Conservation (phyloP, 192 early-diverging fungal genomes). For the Linderina pennispora region DNA sequence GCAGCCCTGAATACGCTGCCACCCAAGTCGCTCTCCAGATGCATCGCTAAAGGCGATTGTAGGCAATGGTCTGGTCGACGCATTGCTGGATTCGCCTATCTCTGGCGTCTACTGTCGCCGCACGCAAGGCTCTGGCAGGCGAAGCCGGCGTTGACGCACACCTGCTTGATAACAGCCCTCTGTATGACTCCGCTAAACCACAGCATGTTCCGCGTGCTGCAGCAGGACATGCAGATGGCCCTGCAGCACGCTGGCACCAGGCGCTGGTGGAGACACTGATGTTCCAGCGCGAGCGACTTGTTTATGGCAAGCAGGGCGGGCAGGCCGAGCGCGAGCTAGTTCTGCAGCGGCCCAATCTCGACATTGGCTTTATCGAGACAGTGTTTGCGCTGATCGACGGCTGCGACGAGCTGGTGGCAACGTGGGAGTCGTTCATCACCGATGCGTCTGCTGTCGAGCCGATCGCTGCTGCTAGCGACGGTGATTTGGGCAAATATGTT, state of each 20-base stretch:
- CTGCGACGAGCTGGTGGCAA: conserved; percentile 8
- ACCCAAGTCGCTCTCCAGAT: conserved; percentile 2
- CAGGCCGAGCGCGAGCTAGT: conserved; percentile 13
- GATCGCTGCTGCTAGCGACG: neutral
- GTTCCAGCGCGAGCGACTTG: conserved; percentile 26
- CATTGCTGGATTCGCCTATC: too few species aligned
- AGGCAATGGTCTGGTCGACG: neutral
- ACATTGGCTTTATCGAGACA: conserved; percentile 13
- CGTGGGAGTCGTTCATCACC: conserved; percentile 10
- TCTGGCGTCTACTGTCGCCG: too few species aligned
- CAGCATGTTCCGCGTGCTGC: conserved; percentile 11
- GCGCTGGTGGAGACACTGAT: conserved; percentile 11
- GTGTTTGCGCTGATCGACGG: conserved; percentile 24
- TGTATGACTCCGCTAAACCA: conserved; percentile 13
- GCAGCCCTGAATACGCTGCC: conserved; percentile 17
- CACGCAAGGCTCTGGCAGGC: conserved; percentile 8
- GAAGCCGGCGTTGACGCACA: conserved; percentile 1
- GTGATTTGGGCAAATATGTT: conserved; percentile 3
- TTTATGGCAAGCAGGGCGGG: neutral
- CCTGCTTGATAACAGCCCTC: conserved; percentile 7
- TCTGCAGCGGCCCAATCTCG: conserved; percentile 27
- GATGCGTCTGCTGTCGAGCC: neutral
- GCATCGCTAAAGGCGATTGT: conserved; percentile 3
- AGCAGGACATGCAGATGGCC: neutral
- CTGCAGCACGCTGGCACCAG: conserved; percentile 21